A percentile compares a stretch with the other conserved stretches of the same genome.
Conservation (phyloP, 495 filamentous ascomycete species). For the Podospora anserina region DNA sequence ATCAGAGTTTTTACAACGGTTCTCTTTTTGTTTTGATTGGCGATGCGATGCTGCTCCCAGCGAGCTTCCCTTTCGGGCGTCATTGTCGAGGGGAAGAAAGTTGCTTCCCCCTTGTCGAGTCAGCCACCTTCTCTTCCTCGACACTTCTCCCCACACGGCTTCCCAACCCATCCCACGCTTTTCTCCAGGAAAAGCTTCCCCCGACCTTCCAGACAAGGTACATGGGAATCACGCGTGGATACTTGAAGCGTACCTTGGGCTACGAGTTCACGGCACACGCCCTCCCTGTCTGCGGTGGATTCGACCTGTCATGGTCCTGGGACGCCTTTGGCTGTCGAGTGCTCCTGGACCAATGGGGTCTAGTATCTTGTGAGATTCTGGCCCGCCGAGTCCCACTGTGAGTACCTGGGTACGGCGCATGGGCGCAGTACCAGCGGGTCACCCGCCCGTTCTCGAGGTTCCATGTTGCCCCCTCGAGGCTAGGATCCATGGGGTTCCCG, state of each 20-base stretch:
- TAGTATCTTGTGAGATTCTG: conserved; percentile 24
- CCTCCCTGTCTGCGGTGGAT: conserved; percentile 23
- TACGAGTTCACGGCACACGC: conserved; percentile 21
- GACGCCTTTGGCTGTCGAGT: conserved; percentile 14
- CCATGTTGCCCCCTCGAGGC: neutral
- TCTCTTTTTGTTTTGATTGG: neutral
- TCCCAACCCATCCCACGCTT: conserved; percentile 27
- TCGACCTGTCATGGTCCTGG: conserved; percentile 27
- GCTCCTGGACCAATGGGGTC: conserved; percentile 29
- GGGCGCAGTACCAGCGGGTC: conserved; percentile 11
- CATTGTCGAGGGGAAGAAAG: neutral
- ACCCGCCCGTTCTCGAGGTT: conserved; percentile 5
- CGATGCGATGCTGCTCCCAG: neutral
- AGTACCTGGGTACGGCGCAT: conserved; percentile 6
- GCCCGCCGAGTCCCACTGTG: neutral
- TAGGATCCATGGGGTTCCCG: neutral
- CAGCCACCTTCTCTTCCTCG: conserved; percentile 1
- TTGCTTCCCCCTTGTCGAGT: conserved; percentile 5
- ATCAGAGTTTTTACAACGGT: neutral
- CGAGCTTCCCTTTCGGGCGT: neutral
- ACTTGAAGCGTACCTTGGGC: conserved; percentile 22
- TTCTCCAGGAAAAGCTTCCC: conserved; percentile 25
- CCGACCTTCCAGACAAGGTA: conserved; percentile 25
- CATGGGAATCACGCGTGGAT: conserved; percentile 16
- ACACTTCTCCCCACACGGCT: conserved; percentile 15